phyloP scores from a whole-genome alignment of 495 filamentous ascomycete genomes.

The Astrothelium macrocarpum region DNA sequence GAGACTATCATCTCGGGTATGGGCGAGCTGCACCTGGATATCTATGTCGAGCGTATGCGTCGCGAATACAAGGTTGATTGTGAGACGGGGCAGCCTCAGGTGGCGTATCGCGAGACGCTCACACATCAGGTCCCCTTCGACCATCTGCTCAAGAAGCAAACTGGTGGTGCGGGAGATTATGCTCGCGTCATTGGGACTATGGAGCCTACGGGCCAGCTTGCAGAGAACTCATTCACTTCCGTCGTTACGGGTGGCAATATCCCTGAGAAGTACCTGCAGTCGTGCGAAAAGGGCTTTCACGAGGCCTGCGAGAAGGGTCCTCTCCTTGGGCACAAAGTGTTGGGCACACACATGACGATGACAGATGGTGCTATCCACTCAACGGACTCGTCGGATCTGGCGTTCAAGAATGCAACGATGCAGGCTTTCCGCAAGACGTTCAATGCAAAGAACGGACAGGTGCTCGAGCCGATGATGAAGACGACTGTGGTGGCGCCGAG shows the following conservation, averaged over 20 bases:
- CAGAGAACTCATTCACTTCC: constrained; percentile 75
- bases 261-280: constrained; percentile 89
- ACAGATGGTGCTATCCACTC: constrained; percentile 97
- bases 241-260: constrained; percentile 84
- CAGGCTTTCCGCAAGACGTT: constrained; percentile 98
- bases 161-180: constrained; percentile 91
- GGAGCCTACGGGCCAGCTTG: constrained; percentile 67
- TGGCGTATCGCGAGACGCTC: constrained; percentile 95
- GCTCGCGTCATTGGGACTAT: constrained; percentile 88
- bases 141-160: constrained; percentile 91
- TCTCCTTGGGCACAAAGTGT: constrained; percentile 84
- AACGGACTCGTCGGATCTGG: constrained; percentile 95
- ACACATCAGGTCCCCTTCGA: constrained; percentile 69
- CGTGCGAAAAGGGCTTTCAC: constrained; percentile 94
- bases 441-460: constrained; percentile 58
- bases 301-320: constrained; percentile 78
- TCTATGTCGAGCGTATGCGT: constrained; percentile 97
- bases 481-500: constrained; percentile 88
- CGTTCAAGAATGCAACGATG: constrained; percentile 95
- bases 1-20: constrained; percentile 98
- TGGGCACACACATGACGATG: constrained; percentile 82
- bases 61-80: constrained; percentile 96
- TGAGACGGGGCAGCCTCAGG: constrained; percentile 89
- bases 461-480: constrained; percentile 98
- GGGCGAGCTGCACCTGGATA: constrained; percentile 94